phyloP scores from a whole-genome alignment of 768 basidiomycete species.

The Trametopsis cervina region DNA sequence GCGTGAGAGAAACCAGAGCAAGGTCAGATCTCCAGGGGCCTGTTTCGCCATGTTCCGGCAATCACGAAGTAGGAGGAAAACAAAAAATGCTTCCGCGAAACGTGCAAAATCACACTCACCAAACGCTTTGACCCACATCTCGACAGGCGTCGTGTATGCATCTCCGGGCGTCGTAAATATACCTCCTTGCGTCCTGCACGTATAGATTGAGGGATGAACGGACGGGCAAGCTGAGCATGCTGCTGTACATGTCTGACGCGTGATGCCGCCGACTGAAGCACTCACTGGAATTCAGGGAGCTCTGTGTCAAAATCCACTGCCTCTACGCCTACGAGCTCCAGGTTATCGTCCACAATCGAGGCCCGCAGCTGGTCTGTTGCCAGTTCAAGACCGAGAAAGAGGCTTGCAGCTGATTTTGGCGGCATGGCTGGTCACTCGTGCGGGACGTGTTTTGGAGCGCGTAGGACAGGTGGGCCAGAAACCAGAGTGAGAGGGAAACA shows the following conservation, averaged over 20 bases:
- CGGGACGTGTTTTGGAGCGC: neutral
- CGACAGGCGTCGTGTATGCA: slow-evolving; percentile 81
- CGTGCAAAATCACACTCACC: slow-evolving; percentile 42
- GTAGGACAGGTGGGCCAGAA: neutral
- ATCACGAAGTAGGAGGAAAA: neutral
- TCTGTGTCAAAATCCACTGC: slow-evolving; percentile 80
- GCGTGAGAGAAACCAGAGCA: neutral
- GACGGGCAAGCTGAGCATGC: slow-evolving; percentile 3
- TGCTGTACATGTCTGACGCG: slow-evolving; percentile 1
- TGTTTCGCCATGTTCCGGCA: neutral
- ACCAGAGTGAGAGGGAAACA: slow-evolving; percentile 8
- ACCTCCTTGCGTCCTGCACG: slow-evolving; percentile 70
- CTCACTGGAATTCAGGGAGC: slow-evolving; percentile 75
- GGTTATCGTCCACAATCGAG: slow-evolving; percentile 74
- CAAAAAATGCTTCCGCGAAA: slow-evolving; percentile 56
- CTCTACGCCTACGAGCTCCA: slow-evolving; percentile 79
- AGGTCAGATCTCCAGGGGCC: neutral
- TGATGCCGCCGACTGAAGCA: slow-evolving; percentile 16
- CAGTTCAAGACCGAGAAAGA: slow-evolving; percentile 84
- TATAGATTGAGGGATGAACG: slow-evolving; percentile 7
- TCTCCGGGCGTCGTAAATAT: slow-evolving; percentile 84
- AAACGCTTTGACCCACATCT: slow-evolving; percentile 86
- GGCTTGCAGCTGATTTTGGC: slow-evolving; percentile 37
- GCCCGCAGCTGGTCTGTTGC: slow-evolving; percentile 80
- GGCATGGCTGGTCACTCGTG: slow-evolving; percentile 17